These are phyloP conservation scores for Russula ochroleuca DNA, from an alignment of 768 basidiomycete genomes.

Conservation along the genomic window DNA sequence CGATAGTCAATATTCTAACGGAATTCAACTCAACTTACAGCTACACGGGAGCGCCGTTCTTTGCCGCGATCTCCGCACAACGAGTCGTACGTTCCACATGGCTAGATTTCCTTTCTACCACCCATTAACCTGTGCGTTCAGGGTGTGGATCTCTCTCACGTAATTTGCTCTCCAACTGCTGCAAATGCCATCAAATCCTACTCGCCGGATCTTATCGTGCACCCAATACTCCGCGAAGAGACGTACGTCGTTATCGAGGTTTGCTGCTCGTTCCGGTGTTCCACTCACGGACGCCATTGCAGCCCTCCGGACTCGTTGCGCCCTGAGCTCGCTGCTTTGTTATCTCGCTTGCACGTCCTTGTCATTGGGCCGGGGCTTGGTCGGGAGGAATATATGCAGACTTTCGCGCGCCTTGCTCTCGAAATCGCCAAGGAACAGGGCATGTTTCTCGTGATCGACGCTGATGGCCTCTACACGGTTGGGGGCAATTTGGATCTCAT, in stretches of 20 bases:
- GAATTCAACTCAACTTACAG: conserved; percentile 39
- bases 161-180: conserved; percentile 92
- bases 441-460: conserved; percentile 92
- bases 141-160: conserved; percentile 95
- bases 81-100: conserved; percentile 55
- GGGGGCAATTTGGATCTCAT: conserved; percentile 70
- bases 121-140: conserved; percentile 31
- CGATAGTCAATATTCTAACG: neutral
- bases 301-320: conserved; percentile 50
- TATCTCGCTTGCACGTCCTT: conserved; percentile 86
- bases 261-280: neutral
- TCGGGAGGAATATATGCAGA: conserved; percentile 85
- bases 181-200: conserved; percentile 94
- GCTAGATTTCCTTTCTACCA: conserved; percentile 2
- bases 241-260: conserved; percentile 42
- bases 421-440: conserved; percentile 60
- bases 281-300: conserved; percentile 6
- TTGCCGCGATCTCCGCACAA: conserved; percentile 87
- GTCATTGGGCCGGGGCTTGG: conserved; percentile 94
- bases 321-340: conserved; percentile 56
- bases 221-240: conserved; percentile 78
- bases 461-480: conserved; percentile 84
- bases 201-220: conserved; percentile 95
- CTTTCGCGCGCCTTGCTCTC: conserved; percentile 71
- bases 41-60: conserved; percentile 96